Evolutionary conservation across 148 eudicot genomes (phyloP).

Genomic region (Amaranthus palmeri): DNA sequence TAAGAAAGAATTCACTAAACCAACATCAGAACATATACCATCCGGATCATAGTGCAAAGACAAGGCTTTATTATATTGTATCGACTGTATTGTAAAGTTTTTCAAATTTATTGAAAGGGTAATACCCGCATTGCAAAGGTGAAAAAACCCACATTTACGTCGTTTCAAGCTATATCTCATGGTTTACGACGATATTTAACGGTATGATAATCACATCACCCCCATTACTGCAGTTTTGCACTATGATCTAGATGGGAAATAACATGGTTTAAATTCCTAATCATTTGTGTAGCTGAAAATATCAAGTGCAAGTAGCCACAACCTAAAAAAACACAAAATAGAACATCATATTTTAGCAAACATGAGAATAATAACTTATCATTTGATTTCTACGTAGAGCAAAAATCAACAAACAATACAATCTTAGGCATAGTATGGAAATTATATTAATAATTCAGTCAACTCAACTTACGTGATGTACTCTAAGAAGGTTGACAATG

Average conservation of each 20-base stretch:
- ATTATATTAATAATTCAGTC: not conserved
- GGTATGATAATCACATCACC: too few species aligned
- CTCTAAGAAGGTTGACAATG: slow-evolving; percentile 84
- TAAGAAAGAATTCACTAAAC: too few species aligned
- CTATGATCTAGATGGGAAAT: not conserved
- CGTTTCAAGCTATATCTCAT: too few species aligned
- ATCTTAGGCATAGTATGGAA: not conserved
- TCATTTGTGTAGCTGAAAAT: not conserved
- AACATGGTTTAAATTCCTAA: not conserved
- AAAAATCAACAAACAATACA: not conserved
- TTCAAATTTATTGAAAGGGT: too few species aligned
- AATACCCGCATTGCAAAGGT: too few species aligned
- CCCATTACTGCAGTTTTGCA: too few species aligned
- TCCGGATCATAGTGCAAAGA: too few species aligned
- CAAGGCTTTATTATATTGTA: too few species aligned
- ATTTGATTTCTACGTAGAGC: not conserved
- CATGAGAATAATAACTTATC: not conserved
- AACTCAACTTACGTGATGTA: slow-evolving; percentile 64
- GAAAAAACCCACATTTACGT: too few species aligned
- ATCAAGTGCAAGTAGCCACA: not conserved
- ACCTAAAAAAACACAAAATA: not conserved
- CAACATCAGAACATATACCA: too few species aligned
- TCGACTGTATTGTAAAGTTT: too few species aligned
- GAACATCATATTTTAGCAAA: not conserved
- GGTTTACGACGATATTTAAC: too few species aligned